These are phyloP conservation scores for Acidiella bohemica DNA, from an alignment of 495 filamentous ascomycete species.

Conservation along the genomic window DNA sequence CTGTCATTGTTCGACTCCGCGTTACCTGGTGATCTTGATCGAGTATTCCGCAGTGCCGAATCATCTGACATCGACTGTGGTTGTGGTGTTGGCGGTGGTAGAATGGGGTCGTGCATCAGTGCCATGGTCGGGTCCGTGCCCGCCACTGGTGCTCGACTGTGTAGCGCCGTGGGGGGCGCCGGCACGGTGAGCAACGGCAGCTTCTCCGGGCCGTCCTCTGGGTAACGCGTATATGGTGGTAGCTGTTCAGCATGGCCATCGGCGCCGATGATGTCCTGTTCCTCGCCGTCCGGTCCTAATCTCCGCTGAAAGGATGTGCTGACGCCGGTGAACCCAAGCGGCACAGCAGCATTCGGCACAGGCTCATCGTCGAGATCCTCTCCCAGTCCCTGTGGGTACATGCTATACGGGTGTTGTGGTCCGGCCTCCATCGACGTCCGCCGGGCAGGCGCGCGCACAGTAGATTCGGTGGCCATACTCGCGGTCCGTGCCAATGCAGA, in stretches of 20 bases:
- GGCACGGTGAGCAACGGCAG: slow-evolving; percentile 5
- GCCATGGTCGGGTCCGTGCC: slow-evolving; percentile 17
- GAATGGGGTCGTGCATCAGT: slow-evolving; percentile 13
- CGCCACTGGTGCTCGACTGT: slow-evolving; percentile 14
- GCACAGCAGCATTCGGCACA: slow-evolving; percentile 34
- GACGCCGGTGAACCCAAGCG: slow-evolving; percentile 62
- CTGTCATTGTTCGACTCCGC: neutral
- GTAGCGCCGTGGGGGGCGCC: slow-evolving; percentile 11
- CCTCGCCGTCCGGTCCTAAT: slow-evolving; percentile 68
- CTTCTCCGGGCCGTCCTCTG: slow-evolving; percentile 35
- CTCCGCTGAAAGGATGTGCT: slow-evolving; percentile 51
- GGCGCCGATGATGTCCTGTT: slow-evolving; percentile 76
- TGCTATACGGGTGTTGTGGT: slow-evolving; percentile 78
- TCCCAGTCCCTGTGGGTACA: slow-evolving; percentile 71
- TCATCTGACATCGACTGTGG: slow-evolving; percentile 18
- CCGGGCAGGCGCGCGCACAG: slow-evolving; percentile 5
- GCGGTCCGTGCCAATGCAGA: slow-evolving; percentile 23
- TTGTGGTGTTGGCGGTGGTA: slow-evolving; percentile 5
- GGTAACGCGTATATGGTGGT: slow-evolving; percentile 76
- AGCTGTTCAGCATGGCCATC: slow-evolving; percentile 83
- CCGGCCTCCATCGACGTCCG: slow-evolving; percentile 23
- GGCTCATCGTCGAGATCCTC: slow-evolving; percentile 35
- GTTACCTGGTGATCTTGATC: slow-evolving; percentile 2
- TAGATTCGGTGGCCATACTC: slow-evolving; percentile 24
- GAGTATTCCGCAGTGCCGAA: slow-evolving; percentile 2